phyloP scores from a whole-genome alignment of 2,329 filamentous ascomycete species.

The Triangularia setosa region DNA sequence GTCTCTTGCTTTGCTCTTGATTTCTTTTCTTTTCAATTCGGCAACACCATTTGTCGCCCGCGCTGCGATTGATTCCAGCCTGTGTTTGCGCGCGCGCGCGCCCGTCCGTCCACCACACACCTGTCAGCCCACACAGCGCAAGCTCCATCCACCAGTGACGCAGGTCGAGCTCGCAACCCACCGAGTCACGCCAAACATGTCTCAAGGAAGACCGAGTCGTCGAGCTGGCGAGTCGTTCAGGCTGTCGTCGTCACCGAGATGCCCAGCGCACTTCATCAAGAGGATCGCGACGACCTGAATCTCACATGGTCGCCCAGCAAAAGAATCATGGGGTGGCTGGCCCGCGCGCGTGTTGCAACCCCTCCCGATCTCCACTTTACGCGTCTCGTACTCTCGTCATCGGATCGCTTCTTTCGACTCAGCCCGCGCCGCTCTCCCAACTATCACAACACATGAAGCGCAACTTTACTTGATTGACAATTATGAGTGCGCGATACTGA shows the following conservation, averaged over 20 bases:
- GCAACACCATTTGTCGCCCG: neutral
- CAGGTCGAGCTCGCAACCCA: neutral
- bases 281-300: neutral
- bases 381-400: constrained; percentile 3
- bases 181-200: neutral
- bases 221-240: neutral
- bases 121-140: neutral
- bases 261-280: neutral
- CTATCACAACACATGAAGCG: constrained; percentile 5
- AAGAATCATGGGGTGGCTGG: neutral
- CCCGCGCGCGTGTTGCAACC: neutral
- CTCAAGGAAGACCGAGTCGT: neutral
- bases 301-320: neutral
- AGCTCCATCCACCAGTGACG: neutral
- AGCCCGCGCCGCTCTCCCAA: neutral
- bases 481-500: constrained; percentile 28
- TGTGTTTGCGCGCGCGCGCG: neutral
- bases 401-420: neutral
- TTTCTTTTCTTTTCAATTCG: constrained; percentile 9
- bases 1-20: constrained; percentile 30
- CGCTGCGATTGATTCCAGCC: neutral
- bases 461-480: neutral
- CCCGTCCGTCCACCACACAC: neutral
- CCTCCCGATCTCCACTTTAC: constrained; percentile 5
- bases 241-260: neutral